A percentile compares a stretch with the other conserved stretches of the same genome.
Evolutionary conservation across 2,329 filamentous ascomycete species (phyloP).

Genomic region (Xylaria digitata): DNA sequence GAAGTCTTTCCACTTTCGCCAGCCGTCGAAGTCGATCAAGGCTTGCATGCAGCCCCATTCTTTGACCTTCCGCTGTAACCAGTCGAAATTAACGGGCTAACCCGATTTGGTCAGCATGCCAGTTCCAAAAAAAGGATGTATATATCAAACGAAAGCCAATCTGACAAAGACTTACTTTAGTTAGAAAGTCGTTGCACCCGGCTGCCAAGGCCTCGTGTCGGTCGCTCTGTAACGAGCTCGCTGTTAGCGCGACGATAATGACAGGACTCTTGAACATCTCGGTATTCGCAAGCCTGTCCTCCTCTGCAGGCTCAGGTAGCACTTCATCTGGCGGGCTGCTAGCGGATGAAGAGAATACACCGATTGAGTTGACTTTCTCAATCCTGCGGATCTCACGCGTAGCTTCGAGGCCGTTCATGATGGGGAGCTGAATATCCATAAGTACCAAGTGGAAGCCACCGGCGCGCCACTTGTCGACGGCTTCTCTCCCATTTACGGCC

Average conservation of each 20-base stretch:
- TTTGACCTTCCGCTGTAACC: conserved; percentile 97
- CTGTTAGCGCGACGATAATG: conserved; percentile 96
- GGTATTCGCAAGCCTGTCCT: conserved; percentile 75
- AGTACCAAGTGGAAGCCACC: conserved; percentile 96
- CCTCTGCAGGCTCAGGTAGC: conserved; percentile 64
- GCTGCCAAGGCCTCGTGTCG: conserved; percentile 93
- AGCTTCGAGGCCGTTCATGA: conserved; percentile 95
- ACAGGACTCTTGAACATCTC: conserved; percentile 93
- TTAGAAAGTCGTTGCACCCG: conserved; percentile 97
- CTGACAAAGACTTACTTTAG: conserved; percentile 73
- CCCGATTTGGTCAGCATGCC: conserved; percentile 20
- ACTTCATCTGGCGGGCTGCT: conserved; percentile 64
- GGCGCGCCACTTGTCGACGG: conserved; percentile 89
- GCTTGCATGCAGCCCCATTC: conserved; percentile 99
- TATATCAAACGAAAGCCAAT: conserved; percentile 3
- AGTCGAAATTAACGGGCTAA: conserved; percentile 95
- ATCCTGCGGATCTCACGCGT: conserved; percentile 93
- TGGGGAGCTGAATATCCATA: conserved; percentile 97
- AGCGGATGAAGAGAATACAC: conserved; percentile 82
- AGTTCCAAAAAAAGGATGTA: neutral
- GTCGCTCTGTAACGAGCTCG: conserved; percentile 93
- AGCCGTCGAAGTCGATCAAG: conserved; percentile 97
- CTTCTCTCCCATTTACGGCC: conserved; percentile 94
- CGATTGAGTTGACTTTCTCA: conserved; percentile 91
- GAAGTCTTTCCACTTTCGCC: conserved; percentile 96